Percentiles rank a stretch among this genome's conserved stretches.
Evolutionary conservation across 1,284 basidiomycete species (phyloP).

Genomic region (Irpex lacteus): DNA sequence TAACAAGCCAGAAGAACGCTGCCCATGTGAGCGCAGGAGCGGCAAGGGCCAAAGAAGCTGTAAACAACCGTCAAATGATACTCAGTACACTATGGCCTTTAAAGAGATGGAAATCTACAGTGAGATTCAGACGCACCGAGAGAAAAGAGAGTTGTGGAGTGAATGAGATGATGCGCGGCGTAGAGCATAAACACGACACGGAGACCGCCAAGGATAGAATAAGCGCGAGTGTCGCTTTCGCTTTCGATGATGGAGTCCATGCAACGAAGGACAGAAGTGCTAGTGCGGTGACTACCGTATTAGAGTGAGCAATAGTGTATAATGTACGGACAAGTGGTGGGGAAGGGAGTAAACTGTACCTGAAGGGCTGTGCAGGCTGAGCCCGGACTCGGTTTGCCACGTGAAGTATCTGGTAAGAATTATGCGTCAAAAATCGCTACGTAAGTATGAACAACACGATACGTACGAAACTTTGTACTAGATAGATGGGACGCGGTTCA

Average conservation of each 20-base stretch:
- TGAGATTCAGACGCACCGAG: too few species aligned
- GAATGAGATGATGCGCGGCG: too few species aligned
- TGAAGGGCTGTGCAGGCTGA: not conserved
- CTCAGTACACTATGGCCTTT: too few species aligned
- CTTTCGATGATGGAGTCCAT: not conserved
- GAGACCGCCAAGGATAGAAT: too few species aligned
- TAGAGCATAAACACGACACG: too few species aligned
- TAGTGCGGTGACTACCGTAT: not conserved
- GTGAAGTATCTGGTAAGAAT: not conserved
- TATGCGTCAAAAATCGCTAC: not conserved
- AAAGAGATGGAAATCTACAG: too few species aligned
- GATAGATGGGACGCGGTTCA: not conserved
- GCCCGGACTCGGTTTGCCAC: not conserved
- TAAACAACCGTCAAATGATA: too few species aligned
- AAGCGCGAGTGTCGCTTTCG: not conserved
- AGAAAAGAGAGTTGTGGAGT: too few species aligned
- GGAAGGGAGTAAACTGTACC: not conserved
- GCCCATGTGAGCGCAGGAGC: too few species aligned
- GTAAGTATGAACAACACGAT: not conserved
- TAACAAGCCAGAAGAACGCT: too few species aligned
- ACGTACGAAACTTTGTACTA: not conserved
- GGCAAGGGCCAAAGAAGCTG: too few species aligned
- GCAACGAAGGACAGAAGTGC: not conserved
- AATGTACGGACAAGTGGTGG: not conserved
- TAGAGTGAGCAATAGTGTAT: not conserved